Percentiles rank a stretch among this genome's conserved stretches.
These are phyloP conservation scores for Trichosporon faecale DNA, from an alignment of 1,284 basidiomycete genomes.

Conservation along the genomic window DNA sequence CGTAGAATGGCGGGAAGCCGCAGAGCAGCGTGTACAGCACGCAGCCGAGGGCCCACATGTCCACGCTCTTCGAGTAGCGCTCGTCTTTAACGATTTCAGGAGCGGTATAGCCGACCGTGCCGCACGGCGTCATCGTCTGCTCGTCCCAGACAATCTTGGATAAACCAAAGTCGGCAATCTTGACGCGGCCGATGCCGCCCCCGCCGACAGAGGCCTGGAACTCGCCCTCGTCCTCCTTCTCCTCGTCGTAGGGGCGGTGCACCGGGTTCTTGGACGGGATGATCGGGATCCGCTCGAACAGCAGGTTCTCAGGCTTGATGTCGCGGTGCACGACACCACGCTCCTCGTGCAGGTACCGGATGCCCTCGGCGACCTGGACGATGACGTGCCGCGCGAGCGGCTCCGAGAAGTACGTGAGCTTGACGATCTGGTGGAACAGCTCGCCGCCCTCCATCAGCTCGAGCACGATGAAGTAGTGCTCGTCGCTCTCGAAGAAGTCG, in stretches of 20 bases:
- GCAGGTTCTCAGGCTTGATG: slow-evolving; percentile 97
- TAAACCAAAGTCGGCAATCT: slow-evolving; percentile 98
- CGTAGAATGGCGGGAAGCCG: slow-evolving; percentile 98
- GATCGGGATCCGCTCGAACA: slow-evolving; percentile 92
- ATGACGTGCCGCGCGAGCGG: slow-evolving; percentile 93
- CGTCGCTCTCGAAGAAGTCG: slow-evolving; percentile 84
- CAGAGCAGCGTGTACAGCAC: slow-evolving; percentile 98
- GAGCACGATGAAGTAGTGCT: slow-evolving; percentile 91
- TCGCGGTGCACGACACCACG: slow-evolving; percentile 85
- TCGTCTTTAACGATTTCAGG: slow-evolving; percentile 99
- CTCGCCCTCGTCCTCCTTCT: slow-evolving; percentile 98
- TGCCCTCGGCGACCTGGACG: slow-evolving; percentile 91
- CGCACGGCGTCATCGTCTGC: slow-evolving; percentile 98
- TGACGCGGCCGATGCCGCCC: slow-evolving; percentile 95
- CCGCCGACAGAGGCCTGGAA: slow-evolving; percentile 88
- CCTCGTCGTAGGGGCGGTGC: slow-evolving; percentile 90
- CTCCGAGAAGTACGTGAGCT: slow-evolving; percentile 98
- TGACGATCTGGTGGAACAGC: slow-evolving; percentile 99
- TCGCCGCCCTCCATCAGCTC: slow-evolving; percentile 98
- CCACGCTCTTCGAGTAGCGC: slow-evolving; percentile 95
- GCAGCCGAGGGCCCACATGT: slow-evolving; percentile 99
- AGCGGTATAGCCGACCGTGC: slow-evolving; percentile 98
- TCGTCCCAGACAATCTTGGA: slow-evolving; percentile 99
- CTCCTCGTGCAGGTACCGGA: slow-evolving; percentile 95
- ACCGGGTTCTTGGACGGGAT: slow-evolving; percentile 75